Evolutionary conservation across 805 yeast genomes (phyloP).

Genomic region (Saturnispora halmiae): DNA sequence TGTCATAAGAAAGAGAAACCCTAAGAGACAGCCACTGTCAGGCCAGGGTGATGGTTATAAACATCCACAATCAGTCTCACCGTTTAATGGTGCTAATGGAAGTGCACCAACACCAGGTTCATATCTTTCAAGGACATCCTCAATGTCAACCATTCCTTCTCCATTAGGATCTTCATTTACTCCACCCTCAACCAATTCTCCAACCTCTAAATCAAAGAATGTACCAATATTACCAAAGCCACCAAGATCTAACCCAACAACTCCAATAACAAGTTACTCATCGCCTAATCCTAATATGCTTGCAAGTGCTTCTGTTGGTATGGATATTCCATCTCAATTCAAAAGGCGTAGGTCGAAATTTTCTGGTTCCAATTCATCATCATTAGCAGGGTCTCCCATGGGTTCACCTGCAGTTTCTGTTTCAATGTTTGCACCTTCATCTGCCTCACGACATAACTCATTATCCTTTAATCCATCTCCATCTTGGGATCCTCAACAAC

Average conservation of each 20-base stretch:
- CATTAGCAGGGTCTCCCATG: conserved; percentile 18
- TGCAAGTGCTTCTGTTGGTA: conserved; percentile 1
- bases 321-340: conserved; percentile 16
- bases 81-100: not conserved
- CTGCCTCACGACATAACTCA: conserved; percentile 22
- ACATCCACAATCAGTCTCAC: conserved; percentile 6
- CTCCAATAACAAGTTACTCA: conserved; percentile 16
- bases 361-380: conserved; percentile 11
- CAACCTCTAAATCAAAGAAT: conserved; percentile 18
- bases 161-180: conserved; percentile 5
- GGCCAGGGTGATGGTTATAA: conserved; percentile 16
- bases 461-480: conserved; percentile 19
- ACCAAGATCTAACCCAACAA: conserved; percentile 18
- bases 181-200: conserved; percentile 8
- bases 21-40: conserved; percentile 31
- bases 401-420: conserved; percentile 12
- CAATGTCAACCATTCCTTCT: conserved; percentile 8
- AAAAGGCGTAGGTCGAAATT: conserved; percentile 27
- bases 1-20: conserved; percentile 54
- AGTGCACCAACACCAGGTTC: not conserved
- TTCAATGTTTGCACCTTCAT: conserved; percentile 12
- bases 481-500: conserved; percentile 4
- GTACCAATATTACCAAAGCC: conserved; percentile 32
- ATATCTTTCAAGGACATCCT: conserved; percentile 1
- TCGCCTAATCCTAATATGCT: conserved; percentile 2